Evolutionary conservation across 2,329 filamentous ascomycete species (phyloP).

Genomic region (Colletotrichum magnum): DNA sequence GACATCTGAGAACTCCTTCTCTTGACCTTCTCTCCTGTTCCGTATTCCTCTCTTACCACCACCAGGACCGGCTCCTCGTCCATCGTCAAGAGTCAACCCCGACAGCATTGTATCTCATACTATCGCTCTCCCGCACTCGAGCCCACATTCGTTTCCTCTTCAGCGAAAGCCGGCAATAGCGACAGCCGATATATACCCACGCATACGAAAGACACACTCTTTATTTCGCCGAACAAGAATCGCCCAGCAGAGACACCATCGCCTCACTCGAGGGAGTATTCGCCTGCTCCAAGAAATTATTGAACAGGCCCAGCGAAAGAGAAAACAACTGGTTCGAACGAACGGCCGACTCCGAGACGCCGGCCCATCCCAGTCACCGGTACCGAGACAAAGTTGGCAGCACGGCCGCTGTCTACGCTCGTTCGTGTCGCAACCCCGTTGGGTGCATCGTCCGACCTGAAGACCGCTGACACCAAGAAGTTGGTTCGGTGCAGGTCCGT

Average conservation of each 20-base stretch:
- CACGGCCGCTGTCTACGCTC: slow-evolving; percentile 18
- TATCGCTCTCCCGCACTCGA: background rate
- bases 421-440: slow-evolving; percentile 29
- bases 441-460: slow-evolving; percentile 36
- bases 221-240: slow-evolving; percentile 19
- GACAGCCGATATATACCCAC: slow-evolving; percentile 19
- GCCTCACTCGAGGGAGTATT: too few species aligned
- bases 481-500: slow-evolving; percentile 36
- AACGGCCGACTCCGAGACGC: slow-evolving; percentile 19
- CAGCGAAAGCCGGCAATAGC: slow-evolving; percentile 26
- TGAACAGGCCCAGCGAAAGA: slow-evolving; percentile 13
- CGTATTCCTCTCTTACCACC: too few species aligned
- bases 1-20: too few species aligned
- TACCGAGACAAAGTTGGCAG: slow-evolving; percentile 36
- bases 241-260: slow-evolving; percentile 19
- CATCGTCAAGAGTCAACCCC: background rate
- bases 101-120: slow-evolving; percentile 9
- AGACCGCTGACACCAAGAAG: slow-evolving; percentile 30
- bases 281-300: too few species aligned
- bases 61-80: too few species aligned
- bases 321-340: slow-evolving; percentile 26
- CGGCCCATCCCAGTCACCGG: slow-evolving; percentile 30
- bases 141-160: slow-evolving; percentile 16
- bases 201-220: background rate
- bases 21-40: too few species aligned